Base-by-base conservation (phyloP, 768 basidiomycete species). In the Phylloporus sp. region DNA sequence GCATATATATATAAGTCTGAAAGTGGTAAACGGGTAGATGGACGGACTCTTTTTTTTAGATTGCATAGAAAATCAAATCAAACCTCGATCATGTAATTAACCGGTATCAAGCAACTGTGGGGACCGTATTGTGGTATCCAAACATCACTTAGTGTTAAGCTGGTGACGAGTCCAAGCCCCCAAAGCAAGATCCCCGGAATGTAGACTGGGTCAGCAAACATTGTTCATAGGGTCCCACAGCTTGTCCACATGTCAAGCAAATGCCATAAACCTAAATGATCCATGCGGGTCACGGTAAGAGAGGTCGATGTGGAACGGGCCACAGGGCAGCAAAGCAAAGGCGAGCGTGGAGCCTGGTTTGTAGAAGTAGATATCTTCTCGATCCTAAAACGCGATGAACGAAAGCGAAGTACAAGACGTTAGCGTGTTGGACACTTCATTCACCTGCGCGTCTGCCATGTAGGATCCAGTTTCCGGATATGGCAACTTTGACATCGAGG, bases 31-130 rank as follows among this genome's bases (percentile, higher is more conserved):
- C 46, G 45, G 40, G 26, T 26, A 41, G 24, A 41, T 41, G 31
- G 16, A 45, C 44, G 55, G 26, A 39, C 35, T 24, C 46, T 13
- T 57, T 52, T 57, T 52, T 10, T 57, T 13, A 28, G 53, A 40
- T 43, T n/a, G 16, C 18, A 9, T 5, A 1, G 20, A 57, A 57
- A 47, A 52, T 57, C 49, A 57, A 47, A 52, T 57, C 49, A 57
- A 57, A 57, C 42, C 36, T 53, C 50, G 43, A 57, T 58, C 56
- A 32, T 34, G 6, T 29, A 56, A 50, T 56, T 29, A 43, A 56
- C 45, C 45, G 32, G 24, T 22, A 47, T 50, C 44, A 32, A 29
- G 51, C 18, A 3, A 27, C 50, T 34, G 24, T 27, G 9, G 16
- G 24, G 26, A n/a, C n/a, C 10, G 11, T 13, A 22, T 36, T n/a